A percentile compares a stretch with the other conserved stretches of the same genome.
These are phyloP conservation scores for Tilletiopsis washingtonensis DNA, from an alignment of 1,284 basidiomycete genomes.

Conservation along the genomic window DNA sequence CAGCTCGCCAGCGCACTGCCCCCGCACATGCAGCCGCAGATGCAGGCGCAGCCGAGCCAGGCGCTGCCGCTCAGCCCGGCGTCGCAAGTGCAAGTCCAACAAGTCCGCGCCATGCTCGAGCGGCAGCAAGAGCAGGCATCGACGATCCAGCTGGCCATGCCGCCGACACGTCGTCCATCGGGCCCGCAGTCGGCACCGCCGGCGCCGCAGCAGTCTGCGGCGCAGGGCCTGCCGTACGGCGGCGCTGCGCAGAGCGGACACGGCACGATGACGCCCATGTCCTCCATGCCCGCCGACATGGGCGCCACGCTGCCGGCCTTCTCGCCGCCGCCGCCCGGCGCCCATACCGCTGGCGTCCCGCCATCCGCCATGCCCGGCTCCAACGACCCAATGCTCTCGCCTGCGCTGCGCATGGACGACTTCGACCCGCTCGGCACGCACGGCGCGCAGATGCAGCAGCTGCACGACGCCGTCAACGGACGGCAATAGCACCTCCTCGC, in stretches of 20 bases:
- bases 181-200: not conserved
- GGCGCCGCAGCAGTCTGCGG: not conserved
- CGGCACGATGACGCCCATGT: conserved; percentile 4
- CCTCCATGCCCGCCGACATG: conserved; percentile 5
- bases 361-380: not conserved
- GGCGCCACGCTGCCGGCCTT: not conserved
- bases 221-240: not conserved
- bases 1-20: not conserved
- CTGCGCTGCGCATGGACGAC: conserved; percentile 3
- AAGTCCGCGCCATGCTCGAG: conserved; percentile 1
- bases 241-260: not conserved
- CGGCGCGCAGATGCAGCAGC: conserved; percentile 4
- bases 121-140: not conserved
- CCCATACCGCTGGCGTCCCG: too few relatives aligned
- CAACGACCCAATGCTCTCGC: conserved; percentile 7
- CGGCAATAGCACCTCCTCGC: too few relatives aligned
- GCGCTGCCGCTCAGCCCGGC: not conserved
- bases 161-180: too few relatives aligned
- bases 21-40: conserved; percentile 12
- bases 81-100: conserved; percentile 1
- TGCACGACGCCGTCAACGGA: too few relatives aligned
- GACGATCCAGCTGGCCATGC: not conserved
- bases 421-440: conserved; percentile 5
- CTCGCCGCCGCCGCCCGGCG: too few relatives aligned
- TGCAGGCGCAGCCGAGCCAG: conserved; percentile 7